These are phyloP conservation scores for Melaleuca quinquenervia DNA, from an alignment of 345 rosid genomes.

Conservation along the genomic window DNA sequence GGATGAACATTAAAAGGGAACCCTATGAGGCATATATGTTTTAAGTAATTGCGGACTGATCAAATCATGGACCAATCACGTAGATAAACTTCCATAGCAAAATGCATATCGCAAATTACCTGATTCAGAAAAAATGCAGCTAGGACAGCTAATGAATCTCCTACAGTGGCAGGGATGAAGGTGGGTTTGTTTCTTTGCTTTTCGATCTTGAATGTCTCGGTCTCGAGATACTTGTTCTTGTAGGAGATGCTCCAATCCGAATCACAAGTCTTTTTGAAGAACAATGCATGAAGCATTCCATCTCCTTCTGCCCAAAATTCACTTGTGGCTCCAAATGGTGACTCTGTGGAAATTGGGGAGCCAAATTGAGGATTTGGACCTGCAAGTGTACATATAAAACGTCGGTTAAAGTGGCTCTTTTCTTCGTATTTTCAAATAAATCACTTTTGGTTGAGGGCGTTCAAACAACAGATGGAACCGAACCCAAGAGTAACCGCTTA, in stretches of 20 bases:
- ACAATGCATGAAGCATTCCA: constrained; percentile 42
- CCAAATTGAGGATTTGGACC: constrained; percentile 38
- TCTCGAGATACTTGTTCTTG: constrained; percentile 25
- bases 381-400: too few relatives aligned
- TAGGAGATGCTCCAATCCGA: constrained; percentile 24
- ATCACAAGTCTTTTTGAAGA: constrained; percentile 11
- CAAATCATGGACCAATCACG: background rate
- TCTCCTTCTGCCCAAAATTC: constrained; percentile 35
- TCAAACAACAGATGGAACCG: too few relatives aligned
- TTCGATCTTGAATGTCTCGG: constrained; percentile 22
- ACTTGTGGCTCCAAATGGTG: constrained; percentile 22
- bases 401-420: too few relatives aligned
- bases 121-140: background rate
- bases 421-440: too few relatives aligned
- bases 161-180: constrained; percentile 29
- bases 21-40: too few relatives aligned
- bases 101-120: background rate
- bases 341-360: constrained; percentile 15
- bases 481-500: too few relatives aligned
- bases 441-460: too few relatives aligned
- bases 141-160: constrained; percentile 4
- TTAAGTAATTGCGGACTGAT: background rate
- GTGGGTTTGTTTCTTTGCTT: constrained; percentile 17
- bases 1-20: too few relatives aligned
- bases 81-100: background rate